Conservation (phyloP, 2,329 filamentous ascomycete genomes). For the Epichloe scottii region DNA sequence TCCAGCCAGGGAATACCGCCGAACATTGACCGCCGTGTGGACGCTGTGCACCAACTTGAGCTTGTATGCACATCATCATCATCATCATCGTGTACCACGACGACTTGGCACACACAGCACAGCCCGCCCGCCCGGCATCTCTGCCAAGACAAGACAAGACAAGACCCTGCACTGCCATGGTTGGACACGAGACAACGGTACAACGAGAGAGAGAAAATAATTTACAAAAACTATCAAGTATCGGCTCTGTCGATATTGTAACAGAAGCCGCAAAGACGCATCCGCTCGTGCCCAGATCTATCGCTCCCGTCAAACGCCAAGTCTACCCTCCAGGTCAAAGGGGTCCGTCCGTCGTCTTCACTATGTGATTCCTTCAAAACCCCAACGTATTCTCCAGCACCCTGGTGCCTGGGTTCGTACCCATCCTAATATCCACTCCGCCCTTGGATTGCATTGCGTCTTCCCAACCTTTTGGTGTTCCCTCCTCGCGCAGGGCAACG, state of each 20-base stretch:
- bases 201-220: no score
- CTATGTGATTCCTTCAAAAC: not conserved
- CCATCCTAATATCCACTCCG: not conserved
- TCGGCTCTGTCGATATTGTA: no score
- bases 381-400: not conserved
- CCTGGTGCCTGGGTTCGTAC: not conserved
- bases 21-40: not conserved
- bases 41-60: not conserved
- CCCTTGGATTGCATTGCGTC: not conserved
- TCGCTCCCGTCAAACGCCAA: constrained; percentile 1
- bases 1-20: not conserved
- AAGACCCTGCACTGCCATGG: not conserved
- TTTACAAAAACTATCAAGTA: not conserved
- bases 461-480: not conserved
- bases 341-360: not conserved
- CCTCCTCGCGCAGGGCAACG: not conserved
- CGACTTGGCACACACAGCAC: not conserved
- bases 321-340: not conserved
- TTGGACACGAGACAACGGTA: no score
- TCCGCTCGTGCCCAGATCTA: not conserved
- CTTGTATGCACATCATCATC: not conserved
- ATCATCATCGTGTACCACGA: not conserved
- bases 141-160: not conserved
- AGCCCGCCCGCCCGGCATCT: not conserved
- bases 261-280: not conserved